Evolutionary conservation across 108 stramenopile genomes (phyloP).

Genomic region (Pseudonitzschia pungens): DNA sequence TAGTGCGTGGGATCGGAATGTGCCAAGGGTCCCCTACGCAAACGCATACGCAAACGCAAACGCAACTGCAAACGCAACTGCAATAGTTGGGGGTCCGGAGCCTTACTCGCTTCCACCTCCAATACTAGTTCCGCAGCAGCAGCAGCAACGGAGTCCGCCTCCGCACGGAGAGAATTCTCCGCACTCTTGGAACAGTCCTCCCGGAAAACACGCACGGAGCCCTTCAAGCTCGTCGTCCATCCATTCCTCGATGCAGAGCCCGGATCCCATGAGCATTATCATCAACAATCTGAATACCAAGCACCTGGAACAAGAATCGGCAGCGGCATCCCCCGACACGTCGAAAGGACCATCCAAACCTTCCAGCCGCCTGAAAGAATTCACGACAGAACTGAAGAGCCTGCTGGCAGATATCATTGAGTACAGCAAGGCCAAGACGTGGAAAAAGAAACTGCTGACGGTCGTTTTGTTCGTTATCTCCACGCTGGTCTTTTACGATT

Average conservation of each 20-base stretch:
- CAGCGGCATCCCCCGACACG: no score
- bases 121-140: no score
- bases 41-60: not conserved
- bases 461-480: conserved; percentile 14
- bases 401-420: conserved; percentile 21
- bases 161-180: no score
- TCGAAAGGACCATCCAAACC: no score
- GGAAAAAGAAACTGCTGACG: conserved; percentile 44
- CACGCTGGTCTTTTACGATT: conserved; percentile 31
- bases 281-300: no score
- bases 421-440: conserved; percentile 30
- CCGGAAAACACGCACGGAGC: not conserved
- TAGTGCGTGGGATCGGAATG: no score
- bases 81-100: no score
- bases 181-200: not conserved
- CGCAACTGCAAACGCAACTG: no score
- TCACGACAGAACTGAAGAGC: conserved; percentile 17
- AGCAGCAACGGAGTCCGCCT: no score
- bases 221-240: not conserved
- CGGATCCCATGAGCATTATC: not conserved
- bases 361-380: conserved; percentile 5
- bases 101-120: no score
- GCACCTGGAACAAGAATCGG: no score
- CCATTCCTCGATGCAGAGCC: not conserved
- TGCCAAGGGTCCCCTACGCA: not conserved